Conservation (phyloP, 306 rosid species). For the Comarum palustre region DNA sequence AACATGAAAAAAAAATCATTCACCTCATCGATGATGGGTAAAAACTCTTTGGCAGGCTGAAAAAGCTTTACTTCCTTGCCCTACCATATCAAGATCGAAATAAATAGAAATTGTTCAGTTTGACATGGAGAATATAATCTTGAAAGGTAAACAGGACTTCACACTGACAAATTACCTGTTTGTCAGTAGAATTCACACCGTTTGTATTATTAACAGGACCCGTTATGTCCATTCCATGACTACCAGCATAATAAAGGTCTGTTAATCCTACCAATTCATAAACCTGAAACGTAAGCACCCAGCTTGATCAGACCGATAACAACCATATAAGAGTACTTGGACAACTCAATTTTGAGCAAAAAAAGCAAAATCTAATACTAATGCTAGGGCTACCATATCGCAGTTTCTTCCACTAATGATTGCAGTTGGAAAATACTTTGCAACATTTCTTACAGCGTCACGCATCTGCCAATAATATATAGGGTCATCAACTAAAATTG, state of each 20-base stretch:
- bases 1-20: neutral
- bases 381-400: conserved; percentile 50
- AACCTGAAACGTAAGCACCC: conserved; percentile 48
- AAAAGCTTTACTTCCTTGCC: conserved; percentile 74
- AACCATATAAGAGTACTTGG: neutral
- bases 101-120: neutral
- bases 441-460: conserved; percentile 53
- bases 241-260: conserved; percentile 94
- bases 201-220: conserved; percentile 49
- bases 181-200: conserved; percentile 50
- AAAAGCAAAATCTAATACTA: no score
- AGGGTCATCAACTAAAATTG: no score
- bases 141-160: neutral
- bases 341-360: neutral
- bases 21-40: conserved; percentile 85
- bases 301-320: conserved; percentile 4
- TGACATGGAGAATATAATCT: neutral
- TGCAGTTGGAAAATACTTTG: conserved; percentile 71
- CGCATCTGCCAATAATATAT: conserved; percentile 73
- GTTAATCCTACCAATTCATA: conserved; percentile 79
- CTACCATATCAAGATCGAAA: conserved; percentile 34
- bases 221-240: conserved; percentile 96
- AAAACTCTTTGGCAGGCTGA: conserved; percentile 86
- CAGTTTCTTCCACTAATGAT: conserved; percentile 91
- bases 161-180: conserved; percentile 36